phyloP scores from a whole-genome alignment of 306 rosid species.

The Corylus avellana region DNA sequence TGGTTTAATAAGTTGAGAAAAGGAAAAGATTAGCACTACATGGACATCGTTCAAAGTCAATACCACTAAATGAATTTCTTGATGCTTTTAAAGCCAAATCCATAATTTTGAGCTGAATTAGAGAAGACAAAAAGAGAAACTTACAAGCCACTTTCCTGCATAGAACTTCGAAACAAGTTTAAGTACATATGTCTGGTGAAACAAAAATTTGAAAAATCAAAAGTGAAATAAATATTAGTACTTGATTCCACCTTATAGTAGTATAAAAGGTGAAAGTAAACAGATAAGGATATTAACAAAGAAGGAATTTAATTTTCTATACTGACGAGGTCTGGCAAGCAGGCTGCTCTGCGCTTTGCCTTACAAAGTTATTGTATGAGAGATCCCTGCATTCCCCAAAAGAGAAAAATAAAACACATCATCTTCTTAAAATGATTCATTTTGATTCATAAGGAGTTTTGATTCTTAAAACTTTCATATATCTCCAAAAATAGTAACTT shows the following conservation, averaged over 20 bases:
- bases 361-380: neutral
- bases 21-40: neutral
- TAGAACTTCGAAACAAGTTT: neutral
- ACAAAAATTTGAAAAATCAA: too few relatives aligned
- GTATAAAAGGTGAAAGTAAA: neutral
- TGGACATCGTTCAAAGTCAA: neutral
- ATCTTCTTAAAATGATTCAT: neutral
- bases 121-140: too few relatives aligned
- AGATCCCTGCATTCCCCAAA: slow-evolving; percentile 4
- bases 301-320: neutral
- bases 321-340: neutral
- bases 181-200: too few relatives aligned
- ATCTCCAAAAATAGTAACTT: neutral
- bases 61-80: neutral
- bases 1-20: neutral
- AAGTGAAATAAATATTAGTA: too few relatives aligned
- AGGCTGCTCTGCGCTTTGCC: neutral
- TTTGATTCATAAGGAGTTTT: neutral
- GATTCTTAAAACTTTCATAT: neutral
- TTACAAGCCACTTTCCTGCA: neutral
- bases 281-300: neutral
- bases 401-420: neutral
- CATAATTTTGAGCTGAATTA: too few relatives aligned
- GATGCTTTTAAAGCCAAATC: too few relatives aligned
- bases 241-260: too few relatives aligned